Evolutionary conservation across 768 basidiomycete species (phyloP), one percentile per base, ranked within the genome.

Genomic region (Fomitopsis pulvina): DNA sequence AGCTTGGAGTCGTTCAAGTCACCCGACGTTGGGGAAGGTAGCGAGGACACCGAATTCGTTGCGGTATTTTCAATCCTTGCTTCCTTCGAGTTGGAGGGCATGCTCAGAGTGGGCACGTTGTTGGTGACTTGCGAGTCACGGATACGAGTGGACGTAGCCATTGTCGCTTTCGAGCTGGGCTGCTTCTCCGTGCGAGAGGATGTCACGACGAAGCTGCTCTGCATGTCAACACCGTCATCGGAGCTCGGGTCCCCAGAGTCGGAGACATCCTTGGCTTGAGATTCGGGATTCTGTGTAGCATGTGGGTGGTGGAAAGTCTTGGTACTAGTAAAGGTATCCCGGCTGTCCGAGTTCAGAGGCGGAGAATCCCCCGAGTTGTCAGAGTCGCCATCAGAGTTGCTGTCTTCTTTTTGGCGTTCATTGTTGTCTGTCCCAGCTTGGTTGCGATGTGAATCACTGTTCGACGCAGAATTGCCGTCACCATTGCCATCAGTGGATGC

Each of bases 61-160:
- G n/a, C 32, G 16, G 52, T 16, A 26, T 28, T 27, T 8, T 44
- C 24, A 12, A 28, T 41, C 12, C 45, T 47, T 14, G 32, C 42
- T 30, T 41, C 49, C 45, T 52, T n/a, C n/a, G n/a, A n/a, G n/a
- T n/a, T 47, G 10, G 49, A 2, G 24, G 56, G 56, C n/a, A 53
- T 50, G 47, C 50, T 49, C 25, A 45, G 47, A 14, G 56, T 53
- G 24, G 56, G 56, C 7, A 40, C 2, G 21, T 25, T 16, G 21
- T 28, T 28, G 7, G 51, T 29, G 34, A n/a, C 44, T 10, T 28
- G 2, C 14, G 14, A 20, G 16, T 30, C 38, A 8, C 46, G 34
- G 2, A 48, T 32, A 37, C 32, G 54, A 34, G 46, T 12, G 25
- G 39, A 18, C 20, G 24, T 27, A 11, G 45, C 22, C 30, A 24